Evolutionary conservation across 1,284 basidiomycete genomes (phyloP).

Genomic region (Earliella scabrosa): DNA sequence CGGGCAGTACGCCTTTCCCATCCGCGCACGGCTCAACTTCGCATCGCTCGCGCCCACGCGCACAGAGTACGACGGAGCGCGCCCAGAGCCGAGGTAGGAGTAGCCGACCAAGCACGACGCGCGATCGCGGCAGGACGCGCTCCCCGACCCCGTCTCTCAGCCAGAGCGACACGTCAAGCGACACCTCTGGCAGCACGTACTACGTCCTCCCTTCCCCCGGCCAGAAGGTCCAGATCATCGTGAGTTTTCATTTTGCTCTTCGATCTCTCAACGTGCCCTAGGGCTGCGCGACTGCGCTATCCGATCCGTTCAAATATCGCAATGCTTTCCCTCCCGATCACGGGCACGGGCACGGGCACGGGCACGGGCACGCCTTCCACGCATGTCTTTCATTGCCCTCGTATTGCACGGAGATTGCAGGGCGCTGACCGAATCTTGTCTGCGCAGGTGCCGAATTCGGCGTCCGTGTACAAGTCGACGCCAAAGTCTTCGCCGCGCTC

Average conservation of each 20-base stretch:
- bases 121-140: constrained; percentile 24
- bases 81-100: constrained; percentile 14
- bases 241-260: constrained; percentile 43
- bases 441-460: constrained; percentile 33
- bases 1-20: constrained; percentile 18
- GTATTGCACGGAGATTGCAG: constrained; percentile 12
- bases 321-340: neutral
- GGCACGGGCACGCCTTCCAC: constrained; percentile 2
- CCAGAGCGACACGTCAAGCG: constrained; percentile 47
- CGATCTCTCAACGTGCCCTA: constrained; percentile 10
- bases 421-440: constrained; percentile 6
- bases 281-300: constrained; percentile 10
- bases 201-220: constrained; percentile 69
- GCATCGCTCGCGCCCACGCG: constrained; percentile 17
- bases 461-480: constrained; percentile 25
- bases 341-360: too few species aligned
- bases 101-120: constrained; percentile 12
- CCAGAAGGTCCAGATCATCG: constrained; percentile 72
- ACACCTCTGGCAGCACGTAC: constrained; percentile 68
- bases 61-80: constrained; percentile 17
- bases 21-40: constrained; percentile 25
- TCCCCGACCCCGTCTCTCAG: constrained; percentile 25
- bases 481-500: constrained; percentile 13
- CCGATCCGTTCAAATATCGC: neutral
- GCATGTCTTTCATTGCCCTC: constrained; percentile 5